phyloP scores from a whole-genome alignment of 371 early-diverging fungal species.

The Funneliformis caledonium region DNA sequence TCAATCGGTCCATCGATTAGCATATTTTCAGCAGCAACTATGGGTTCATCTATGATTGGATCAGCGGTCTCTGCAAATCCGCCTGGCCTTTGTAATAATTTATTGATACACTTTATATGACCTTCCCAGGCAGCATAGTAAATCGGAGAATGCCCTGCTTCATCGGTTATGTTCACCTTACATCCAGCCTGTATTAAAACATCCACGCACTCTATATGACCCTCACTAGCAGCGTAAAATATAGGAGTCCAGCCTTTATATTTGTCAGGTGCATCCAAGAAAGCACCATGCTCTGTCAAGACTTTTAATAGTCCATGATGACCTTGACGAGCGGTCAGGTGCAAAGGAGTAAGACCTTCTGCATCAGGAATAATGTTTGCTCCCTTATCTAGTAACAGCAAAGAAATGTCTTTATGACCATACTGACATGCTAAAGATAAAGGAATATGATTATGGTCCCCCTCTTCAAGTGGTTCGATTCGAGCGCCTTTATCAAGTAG shows the following conservation, averaged over 20 bases:
- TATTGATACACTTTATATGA: slow-evolving; percentile 74
- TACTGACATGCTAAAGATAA: slow-evolving; percentile 87
- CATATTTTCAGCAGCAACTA: background rate
- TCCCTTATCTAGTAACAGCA: slow-evolving; percentile 75
- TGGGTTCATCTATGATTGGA: background rate
- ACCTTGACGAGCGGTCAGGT: slow-evolving; percentile 88
- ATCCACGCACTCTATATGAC: slow-evolving; percentile 81
- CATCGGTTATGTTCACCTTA: slow-evolving; percentile 78
- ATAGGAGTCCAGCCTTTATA: slow-evolving; percentile 95
- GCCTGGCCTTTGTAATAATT: slow-evolving; percentile 63
- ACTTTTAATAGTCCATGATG: slow-evolving; percentile 74
- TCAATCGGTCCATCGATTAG: background rate
- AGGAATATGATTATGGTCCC: slow-evolving; percentile 66
- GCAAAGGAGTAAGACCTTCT: slow-evolving; percentile 86
- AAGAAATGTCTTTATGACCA: slow-evolving; percentile 86
- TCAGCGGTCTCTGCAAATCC: slow-evolving; percentile 42
- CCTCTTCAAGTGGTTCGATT: slow-evolving; percentile 66
- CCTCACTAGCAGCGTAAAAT: slow-evolving; percentile 94
- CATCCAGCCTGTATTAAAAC: slow-evolving; percentile 84
- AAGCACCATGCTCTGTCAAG: slow-evolving; percentile 73
- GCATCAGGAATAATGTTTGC: slow-evolving; percentile 68
- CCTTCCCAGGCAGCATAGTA: slow-evolving; percentile 97
- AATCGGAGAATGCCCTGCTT: slow-evolving; percentile 78
- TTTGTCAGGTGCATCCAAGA: slow-evolving; percentile 82
- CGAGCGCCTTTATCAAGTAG: slow-evolving; percentile 70